Conservation (phyloP, 2,329 filamentous ascomycete species). For the Apiospora sp. region DNA sequence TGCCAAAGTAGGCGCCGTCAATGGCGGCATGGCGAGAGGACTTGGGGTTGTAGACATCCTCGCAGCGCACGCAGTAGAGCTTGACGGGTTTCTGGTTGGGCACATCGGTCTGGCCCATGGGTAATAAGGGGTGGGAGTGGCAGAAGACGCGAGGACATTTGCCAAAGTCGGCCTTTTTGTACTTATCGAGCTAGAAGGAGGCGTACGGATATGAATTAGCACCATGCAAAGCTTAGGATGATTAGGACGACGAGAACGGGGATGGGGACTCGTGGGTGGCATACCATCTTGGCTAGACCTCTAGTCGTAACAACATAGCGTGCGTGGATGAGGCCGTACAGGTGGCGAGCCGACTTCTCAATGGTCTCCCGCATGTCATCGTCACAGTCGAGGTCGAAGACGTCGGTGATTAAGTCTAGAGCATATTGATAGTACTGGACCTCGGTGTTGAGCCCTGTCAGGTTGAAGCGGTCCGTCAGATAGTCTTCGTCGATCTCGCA, state of each 20-base stretch:
- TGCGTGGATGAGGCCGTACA: constrained; percentile 96
- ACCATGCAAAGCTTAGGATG: constrained; percentile 11
- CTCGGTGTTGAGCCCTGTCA: constrained; percentile 95
- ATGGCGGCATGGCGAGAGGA: constrained; percentile 92
- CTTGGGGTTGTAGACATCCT: constrained; percentile 99
- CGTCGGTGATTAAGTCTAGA: constrained; percentile 94
- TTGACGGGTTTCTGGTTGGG: constrained; percentile 91
- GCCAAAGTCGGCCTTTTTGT: constrained; percentile 97
- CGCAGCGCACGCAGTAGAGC: constrained; percentile 95
- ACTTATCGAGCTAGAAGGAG: constrained; percentile 84
- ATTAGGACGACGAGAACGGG: background rate
- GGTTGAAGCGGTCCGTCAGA: constrained; percentile 95
- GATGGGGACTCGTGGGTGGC: constrained; percentile 35
- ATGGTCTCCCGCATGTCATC: constrained; percentile 98
- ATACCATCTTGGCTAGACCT: constrained; percentile 94
- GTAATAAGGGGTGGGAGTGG: constrained; percentile 89
- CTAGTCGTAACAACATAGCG: constrained; percentile 96
- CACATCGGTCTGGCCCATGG: constrained; percentile 92
- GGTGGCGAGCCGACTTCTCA: constrained; percentile 93
- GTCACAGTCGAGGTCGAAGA: constrained; percentile 98
- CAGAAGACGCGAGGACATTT: constrained; percentile 98
- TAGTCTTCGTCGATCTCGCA: constrained; percentile 99
- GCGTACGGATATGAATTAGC: background rate
- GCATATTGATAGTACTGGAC: constrained; percentile 99
- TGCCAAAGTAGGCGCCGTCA: constrained; percentile 97